Conservation (phyloP, 169 alveolate species). For the Perkinsus marinus region DNA sequence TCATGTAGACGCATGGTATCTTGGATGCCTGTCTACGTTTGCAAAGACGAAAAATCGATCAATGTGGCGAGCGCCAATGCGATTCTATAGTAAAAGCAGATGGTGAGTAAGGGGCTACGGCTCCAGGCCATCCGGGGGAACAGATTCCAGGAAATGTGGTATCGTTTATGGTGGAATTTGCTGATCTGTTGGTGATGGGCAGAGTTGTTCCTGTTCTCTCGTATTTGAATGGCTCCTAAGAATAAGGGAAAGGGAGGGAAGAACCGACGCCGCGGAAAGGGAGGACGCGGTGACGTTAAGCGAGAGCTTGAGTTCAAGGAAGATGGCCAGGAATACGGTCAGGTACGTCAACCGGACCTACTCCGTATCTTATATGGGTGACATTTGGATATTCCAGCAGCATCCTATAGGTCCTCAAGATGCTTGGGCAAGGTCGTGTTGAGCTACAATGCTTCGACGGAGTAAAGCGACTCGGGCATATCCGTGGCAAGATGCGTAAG, state of each 20-base stretch:
- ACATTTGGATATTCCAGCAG: no score
- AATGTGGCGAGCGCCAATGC: not conserved
- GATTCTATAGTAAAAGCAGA: not conserved
- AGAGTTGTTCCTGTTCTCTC: not conserved
- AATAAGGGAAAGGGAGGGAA: slow-evolving; percentile 82
- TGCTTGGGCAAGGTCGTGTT: slow-evolving; percentile 95
- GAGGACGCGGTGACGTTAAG: slow-evolving; percentile 74
- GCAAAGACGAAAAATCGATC: not conserved
- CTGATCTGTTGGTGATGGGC: no score
- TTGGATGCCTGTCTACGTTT: not conserved
- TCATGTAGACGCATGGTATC: not conserved
- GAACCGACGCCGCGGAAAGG: slow-evolving; percentile 85
- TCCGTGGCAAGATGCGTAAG: slow-evolving; percentile 87
- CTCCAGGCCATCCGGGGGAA: no score
- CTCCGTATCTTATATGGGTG: not conserved
- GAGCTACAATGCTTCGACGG: slow-evolving; percentile 96
- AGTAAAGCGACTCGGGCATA: slow-evolving; percentile 82
- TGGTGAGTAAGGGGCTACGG: not conserved
- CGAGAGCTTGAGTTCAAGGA: slow-evolving; percentile 86
- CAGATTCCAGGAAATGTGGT: no score
- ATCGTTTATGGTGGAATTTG: no score
- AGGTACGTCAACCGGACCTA: not conserved
- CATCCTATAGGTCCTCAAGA: slow-evolving; percentile 70
- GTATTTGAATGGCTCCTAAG: not conserved
- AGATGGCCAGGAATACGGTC: slow-evolving; percentile 75